Evolutionary conservation across 331 rosid species (phyloP).

Genomic region (Spiraea crenata): DNA sequence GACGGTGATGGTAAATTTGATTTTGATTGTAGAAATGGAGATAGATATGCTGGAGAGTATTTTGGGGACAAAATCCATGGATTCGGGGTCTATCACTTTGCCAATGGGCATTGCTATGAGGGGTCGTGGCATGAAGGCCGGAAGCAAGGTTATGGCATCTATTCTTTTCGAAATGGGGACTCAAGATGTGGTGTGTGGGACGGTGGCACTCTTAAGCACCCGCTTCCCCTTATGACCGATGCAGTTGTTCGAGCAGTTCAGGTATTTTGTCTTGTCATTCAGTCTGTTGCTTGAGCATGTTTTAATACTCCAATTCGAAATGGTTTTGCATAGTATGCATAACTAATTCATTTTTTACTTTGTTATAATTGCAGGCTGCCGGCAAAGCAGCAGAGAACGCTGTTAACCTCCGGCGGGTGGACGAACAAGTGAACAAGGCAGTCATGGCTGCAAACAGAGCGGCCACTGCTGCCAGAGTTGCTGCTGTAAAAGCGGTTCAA

Average conservation of each 20-base stretch:
- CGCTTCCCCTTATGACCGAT: constrained; percentile 49
- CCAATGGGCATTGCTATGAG: constrained; percentile 87
- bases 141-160: constrained; percentile 81
- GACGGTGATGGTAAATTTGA: background rate
- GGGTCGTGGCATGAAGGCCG: constrained; percentile 99
- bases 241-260: constrained; percentile 64
- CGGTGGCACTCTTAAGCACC: constrained; percentile 72
- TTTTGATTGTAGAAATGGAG: constrained; percentile 78
- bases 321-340: too few relatives aligned
- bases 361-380: constrained; percentile 62
- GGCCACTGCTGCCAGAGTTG: constrained; percentile 96
- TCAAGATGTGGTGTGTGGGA: constrained; percentile 90
- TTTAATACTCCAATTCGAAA: background rate
- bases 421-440: constrained; percentile 78
- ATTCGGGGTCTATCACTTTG: constrained; percentile 87
- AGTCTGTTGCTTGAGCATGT: too few relatives aligned
- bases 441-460: constrained; percentile 86
- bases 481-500: constrained; percentile 97
- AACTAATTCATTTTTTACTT: background rate
- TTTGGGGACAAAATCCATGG: constrained; percentile 97
- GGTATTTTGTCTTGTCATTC: constrained; percentile 37
- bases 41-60: constrained; percentile 94
- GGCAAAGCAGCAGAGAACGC: constrained; percentile 77
- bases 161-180: constrained; percentile 66
- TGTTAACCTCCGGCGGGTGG: constrained; percentile 57